Conservation (phyloP, 2,329 filamentous ascomycete genomes). For the Cercospora brassicicola region DNA sequence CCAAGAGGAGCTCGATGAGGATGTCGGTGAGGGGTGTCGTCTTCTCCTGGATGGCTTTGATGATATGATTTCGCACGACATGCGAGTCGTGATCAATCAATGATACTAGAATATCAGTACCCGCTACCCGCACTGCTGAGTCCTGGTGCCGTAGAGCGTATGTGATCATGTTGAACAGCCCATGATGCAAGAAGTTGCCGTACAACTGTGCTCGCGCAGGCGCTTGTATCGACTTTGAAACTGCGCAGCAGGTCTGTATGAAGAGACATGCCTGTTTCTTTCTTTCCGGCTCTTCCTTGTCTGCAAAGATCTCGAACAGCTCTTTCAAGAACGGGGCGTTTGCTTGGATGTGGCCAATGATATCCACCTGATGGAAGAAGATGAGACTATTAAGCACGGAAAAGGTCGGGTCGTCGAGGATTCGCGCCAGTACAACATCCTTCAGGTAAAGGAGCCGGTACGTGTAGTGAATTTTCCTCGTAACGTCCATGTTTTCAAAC, state of each 20-base stretch:
- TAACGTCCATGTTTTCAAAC: conserved; percentile 78
- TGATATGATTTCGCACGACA: conserved; percentile 90
- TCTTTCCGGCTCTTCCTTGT: conserved; percentile 60
- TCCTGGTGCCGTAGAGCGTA: conserved; percentile 85
- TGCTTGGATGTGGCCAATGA: conserved; percentile 87
- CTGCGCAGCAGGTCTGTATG: conserved; percentile 91
- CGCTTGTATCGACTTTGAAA: conserved; percentile 91
- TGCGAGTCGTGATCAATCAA: conserved; percentile 94
- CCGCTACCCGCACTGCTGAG: conserved; percentile 81
- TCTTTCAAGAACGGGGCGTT: conserved; percentile 78
- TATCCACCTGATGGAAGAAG: conserved; percentile 98
- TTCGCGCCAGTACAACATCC: conserved; percentile 94
- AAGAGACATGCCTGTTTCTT: conserved; percentile 95
- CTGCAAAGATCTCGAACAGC: conserved; percentile 81
- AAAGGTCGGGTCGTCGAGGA: conserved; percentile 96
- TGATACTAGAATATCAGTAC: conserved; percentile 88
- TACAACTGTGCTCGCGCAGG: conserved; percentile 78
- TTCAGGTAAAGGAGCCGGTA: conserved; percentile 96
- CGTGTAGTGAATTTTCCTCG: conserved; percentile 91
- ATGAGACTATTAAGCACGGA: conserved; percentile 96
- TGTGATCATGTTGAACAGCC: conserved; percentile 84
- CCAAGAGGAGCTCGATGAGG: conserved; percentile 86
- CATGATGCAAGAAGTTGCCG: conserved; percentile 83
- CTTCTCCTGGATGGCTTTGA: conserved; percentile 86
- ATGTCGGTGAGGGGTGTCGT: conserved; percentile 85